Percentiles rank a stretch among this genome's conserved stretches.
Conservation (phyloP, 768 basidiomycete species). For the Suillus placidus region DNA sequence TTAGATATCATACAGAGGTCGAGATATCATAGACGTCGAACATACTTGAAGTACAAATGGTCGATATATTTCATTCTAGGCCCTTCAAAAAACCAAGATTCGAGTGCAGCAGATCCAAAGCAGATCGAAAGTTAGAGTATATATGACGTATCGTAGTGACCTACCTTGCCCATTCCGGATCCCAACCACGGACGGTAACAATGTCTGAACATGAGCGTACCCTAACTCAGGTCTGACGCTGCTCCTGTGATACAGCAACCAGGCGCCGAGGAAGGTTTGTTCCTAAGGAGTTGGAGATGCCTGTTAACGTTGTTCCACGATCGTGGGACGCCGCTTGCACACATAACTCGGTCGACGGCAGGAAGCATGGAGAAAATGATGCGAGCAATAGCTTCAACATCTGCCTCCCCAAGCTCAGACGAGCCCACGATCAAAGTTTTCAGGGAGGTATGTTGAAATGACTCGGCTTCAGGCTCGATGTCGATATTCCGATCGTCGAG, state of each 20-base stretch:
- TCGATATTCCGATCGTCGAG: neutral
- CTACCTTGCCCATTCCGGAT: neutral
- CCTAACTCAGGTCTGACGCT: neutral
- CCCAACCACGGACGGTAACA: neutral
- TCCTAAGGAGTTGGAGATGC: neutral
- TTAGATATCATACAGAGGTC: neutral
- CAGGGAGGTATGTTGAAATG: slow-evolving; percentile 2
- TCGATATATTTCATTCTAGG: neutral
- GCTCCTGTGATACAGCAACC: too few relatives aligned
- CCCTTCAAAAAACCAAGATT: neutral
- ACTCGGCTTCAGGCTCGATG: neutral
- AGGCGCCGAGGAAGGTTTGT: neutral
- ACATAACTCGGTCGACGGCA: neutral
- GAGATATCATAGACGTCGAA: neutral
- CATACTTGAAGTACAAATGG: neutral
- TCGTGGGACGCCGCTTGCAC: neutral
- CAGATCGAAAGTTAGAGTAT: too few relatives aligned
- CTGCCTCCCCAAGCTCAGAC: too few relatives aligned
- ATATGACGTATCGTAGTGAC: neutral
- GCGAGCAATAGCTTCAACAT: neutral
- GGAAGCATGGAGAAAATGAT: neutral
- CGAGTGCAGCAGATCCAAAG: neutral
- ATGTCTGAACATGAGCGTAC: neutral
- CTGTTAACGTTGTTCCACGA: neutral
- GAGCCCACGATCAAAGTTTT: neutral